Evolutionary conservation across 768 basidiomycete species (phyloP).

Genomic region (Suillus hirtellus): DNA sequence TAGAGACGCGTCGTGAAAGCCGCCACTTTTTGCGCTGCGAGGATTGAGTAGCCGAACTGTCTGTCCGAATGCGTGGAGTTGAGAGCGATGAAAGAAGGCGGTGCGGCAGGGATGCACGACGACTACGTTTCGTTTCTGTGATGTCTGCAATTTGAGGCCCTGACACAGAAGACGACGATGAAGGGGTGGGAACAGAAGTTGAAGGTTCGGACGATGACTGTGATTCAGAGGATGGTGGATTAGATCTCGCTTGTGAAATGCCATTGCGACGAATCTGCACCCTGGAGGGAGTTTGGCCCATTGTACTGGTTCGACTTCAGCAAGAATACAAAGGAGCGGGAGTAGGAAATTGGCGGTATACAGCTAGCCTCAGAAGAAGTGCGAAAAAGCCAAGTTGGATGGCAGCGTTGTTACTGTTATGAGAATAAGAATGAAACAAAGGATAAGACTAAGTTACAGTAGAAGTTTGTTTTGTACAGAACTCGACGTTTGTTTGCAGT

Average conservation of each 20-base stretch:
- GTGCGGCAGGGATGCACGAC: slow-evolving; percentile 32
- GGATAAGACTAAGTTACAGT: slow-evolving; percentile 3
- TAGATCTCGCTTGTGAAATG: slow-evolving; percentile 13
- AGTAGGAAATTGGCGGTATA: slow-evolving; percentile 3
- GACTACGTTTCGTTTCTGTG: slow-evolving; percentile 12
- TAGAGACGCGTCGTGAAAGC: slow-evolving; percentile 35
- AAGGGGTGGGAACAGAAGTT: slow-evolving; percentile 2
- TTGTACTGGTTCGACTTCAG: slow-evolving; percentile 14
- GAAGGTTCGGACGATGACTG: slow-evolving; percentile 10
- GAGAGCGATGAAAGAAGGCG: slow-evolving; percentile 34
- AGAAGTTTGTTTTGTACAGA: slow-evolving; percentile 6
- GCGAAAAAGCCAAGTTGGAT: slow-evolving; percentile 12
- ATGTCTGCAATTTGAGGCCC: not conserved
- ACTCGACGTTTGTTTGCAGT: slow-evolving; percentile 2
- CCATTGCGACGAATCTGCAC: slow-evolving; percentile 13
- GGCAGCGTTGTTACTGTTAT: slow-evolving; percentile 7
- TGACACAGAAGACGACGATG: not conserved
- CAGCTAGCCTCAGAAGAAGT: slow-evolving; percentile 4
- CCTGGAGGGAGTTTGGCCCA: slow-evolving; percentile 36
- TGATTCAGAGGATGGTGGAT: slow-evolving; percentile 14
- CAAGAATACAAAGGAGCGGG: slow-evolving; percentile 1
- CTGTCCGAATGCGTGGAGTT: slow-evolving; percentile 17
- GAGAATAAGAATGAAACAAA: slow-evolving; percentile 6
- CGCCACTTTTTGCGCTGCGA: slow-evolving; percentile 30
- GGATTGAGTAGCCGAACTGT: slow-evolving; percentile 7